Conservation (phyloP, 345 rosid genomes). For the Salix brachista region DNA sequence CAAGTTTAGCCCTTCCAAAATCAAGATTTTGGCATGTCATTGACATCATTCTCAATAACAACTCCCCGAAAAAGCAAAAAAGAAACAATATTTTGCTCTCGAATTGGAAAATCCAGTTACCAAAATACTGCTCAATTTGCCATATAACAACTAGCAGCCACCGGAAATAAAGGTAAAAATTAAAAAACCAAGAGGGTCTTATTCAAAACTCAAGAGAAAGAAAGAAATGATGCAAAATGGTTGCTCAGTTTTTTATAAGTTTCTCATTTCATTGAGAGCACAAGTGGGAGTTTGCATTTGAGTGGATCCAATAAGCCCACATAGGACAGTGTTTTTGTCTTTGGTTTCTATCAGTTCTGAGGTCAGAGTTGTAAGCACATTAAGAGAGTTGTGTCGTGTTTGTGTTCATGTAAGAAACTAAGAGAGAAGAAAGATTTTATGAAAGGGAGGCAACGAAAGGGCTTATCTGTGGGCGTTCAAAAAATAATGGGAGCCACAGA, state of each 20-base stretch:
- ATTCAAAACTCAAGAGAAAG: slow-evolving; percentile 6
- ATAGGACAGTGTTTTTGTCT: slow-evolving; percentile 12
- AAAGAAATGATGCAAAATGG: slow-evolving; percentile 12
- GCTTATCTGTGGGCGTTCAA: background rate
- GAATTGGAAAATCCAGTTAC: slow-evolving; percentile 23
- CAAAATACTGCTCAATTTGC: slow-evolving; percentile 14
- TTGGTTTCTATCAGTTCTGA: slow-evolving; percentile 16
- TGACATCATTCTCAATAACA: slow-evolving; percentile 56
- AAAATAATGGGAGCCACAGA: background rate
- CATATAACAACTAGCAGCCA: background rate
- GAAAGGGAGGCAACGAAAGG: background rate
- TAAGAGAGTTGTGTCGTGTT: too few relatives aligned
- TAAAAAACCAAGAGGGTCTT: background rate
- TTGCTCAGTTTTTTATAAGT: background rate
- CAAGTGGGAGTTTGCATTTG: slow-evolving; percentile 18
- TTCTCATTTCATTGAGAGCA: background rate
- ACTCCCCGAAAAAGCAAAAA: slow-evolving; percentile 21
- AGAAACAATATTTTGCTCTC: slow-evolving; percentile 4
- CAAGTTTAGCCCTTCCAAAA: slow-evolving; percentile 54
- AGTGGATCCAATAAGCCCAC: slow-evolving; percentile 56
- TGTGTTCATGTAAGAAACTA: background rate
- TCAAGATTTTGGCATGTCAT: slow-evolving; percentile 66
- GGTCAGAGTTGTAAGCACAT: slow-evolving; percentile 14
- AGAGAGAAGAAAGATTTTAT: background rate
- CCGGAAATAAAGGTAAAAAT: background rate